Conservation (phyloP, 164 flowering plant species). For the Amborella trichopoda region DNA sequence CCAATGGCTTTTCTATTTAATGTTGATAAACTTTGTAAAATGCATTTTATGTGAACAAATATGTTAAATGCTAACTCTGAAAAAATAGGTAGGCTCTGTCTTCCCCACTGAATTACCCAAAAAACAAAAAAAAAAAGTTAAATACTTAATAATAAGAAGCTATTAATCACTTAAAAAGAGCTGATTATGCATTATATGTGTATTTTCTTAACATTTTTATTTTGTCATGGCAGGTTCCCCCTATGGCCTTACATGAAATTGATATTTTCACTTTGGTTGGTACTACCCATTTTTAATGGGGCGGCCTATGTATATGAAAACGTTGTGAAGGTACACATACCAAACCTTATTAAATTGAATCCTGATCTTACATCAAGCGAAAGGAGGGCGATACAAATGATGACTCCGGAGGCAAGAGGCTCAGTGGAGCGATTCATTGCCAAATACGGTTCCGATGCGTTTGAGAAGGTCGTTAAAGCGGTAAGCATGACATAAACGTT, state of each 20-base stretch:
- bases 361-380: conserved; percentile 35
- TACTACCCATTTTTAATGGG: conserved; percentile 73
- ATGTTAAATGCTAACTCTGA: no score
- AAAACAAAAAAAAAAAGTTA: no score
- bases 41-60: no score
- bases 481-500: no score
- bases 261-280: conserved; percentile 70
- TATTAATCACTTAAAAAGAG: no score
- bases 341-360: conserved; percentile 29
- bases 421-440: conserved; percentile 64
- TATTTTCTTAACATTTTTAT: no score
- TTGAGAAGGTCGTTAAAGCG: conserved; percentile 70
- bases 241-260: conserved; percentile 79
- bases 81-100: no score
- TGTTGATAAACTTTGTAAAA: no score
- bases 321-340: conserved; percentile 46
- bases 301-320: conserved; percentile 84
- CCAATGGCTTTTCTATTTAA: no score
- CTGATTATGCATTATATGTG: no score
- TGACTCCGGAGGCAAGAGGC: conserved; percentile 74
- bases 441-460: conserved; percentile 62
- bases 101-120: no score
- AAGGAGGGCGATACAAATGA: conserved; percentile 58
- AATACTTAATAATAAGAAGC: no score
- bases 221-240: conserved; percentile 48